A percentile compares a stretch with the other conserved stretches of the same genome.
Conservation (phyloP, 805 yeast genomes). For the Monosporozyma unispora region DNA sequence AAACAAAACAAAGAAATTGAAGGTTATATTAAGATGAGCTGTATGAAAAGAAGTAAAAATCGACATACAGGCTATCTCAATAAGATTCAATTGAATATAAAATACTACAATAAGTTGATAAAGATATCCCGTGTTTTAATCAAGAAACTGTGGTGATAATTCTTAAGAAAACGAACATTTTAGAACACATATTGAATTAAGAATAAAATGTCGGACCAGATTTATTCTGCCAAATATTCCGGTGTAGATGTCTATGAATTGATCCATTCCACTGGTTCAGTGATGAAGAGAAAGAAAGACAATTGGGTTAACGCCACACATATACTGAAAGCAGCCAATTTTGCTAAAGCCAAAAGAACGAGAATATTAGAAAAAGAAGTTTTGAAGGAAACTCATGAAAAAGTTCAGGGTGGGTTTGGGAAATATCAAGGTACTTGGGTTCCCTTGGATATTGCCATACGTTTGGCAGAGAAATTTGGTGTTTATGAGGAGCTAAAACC, state of each 20-base stretch:
- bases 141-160: neutral
- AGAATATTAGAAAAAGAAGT: slow-evolving; percentile 87
- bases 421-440: slow-evolving; percentile 97
- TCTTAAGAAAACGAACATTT: neutral
- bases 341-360: slow-evolving; percentile 89
- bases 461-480: slow-evolving; percentile 54
- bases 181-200: neutral
- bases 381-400: slow-evolving; percentile 79
- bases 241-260: slow-evolving; percentile 80
- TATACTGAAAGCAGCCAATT: slow-evolving; percentile 83
- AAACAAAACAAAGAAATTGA: neutral
- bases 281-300: slow-evolving; percentile 67
- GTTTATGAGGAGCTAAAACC: slow-evolving; percentile 59
- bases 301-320: slow-evolving; percentile 94
- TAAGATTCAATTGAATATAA: neutral
- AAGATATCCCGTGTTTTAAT: neutral
- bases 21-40: neutral
- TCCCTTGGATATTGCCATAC: slow-evolving; percentile 65
- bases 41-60: neutral
- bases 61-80: neutral
- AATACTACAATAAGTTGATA: neutral
- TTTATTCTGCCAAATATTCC: slow-evolving; percentile 70
- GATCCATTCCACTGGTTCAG: slow-evolving; percentile 54
- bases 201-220: slow-evolving; percentile 24
- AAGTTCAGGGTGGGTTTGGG: slow-evolving; percentile 96